These are phyloP conservation scores for Corylus avellana DNA, from an alignment of 306 rosid species.

Conservation along the genomic window DNA sequence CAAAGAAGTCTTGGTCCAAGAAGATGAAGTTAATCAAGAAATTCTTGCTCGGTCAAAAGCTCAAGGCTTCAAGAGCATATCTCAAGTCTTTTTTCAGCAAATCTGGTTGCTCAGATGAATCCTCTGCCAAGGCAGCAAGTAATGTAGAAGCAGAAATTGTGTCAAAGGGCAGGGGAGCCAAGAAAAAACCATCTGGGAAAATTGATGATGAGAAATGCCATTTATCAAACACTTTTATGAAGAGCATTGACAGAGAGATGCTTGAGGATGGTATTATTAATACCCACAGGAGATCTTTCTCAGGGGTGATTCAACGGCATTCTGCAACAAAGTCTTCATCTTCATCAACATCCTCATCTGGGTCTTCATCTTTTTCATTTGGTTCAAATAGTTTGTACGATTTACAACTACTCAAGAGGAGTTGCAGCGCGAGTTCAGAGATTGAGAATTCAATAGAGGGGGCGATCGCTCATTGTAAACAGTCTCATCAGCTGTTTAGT, in stretches of 20 bases:
- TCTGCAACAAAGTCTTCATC: constrained; percentile 41
- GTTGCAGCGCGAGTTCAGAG: constrained; percentile 70
- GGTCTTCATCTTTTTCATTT: constrained; percentile 79
- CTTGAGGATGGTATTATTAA: constrained; percentile 45
- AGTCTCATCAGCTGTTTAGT: constrained; percentile 48
- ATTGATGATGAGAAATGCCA: constrained; percentile 39
- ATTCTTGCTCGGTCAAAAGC: constrained; percentile 50
- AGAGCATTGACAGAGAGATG: constrained; percentile 48
- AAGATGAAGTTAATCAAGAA: constrained; percentile 71
- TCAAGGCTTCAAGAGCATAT: constrained; percentile 71
- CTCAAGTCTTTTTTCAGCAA: constrained; percentile 68
- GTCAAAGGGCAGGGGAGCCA: constrained; percentile 38
- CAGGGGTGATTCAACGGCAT: constrained; percentile 71
- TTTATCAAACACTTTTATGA: constrained; percentile 41
- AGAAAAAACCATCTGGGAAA: constrained; percentile 52
- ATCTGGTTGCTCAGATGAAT: constrained; percentile 58
- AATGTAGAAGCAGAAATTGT: constrained; percentile 33
- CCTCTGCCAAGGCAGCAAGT: constrained; percentile 46
- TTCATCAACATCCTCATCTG: constrained; percentile 70
- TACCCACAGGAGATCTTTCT: constrained; percentile 71
- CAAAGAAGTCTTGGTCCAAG: constrained; percentile 64
- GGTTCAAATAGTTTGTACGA: constrained; percentile 63
- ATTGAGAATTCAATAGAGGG: constrained; percentile 77
- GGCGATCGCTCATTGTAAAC: constrained; percentile 94
- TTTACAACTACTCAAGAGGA: constrained; percentile 63